Evolutionary conservation across 306 rosid species (phyloP).

Genomic region (Rosa chinensis): DNA sequence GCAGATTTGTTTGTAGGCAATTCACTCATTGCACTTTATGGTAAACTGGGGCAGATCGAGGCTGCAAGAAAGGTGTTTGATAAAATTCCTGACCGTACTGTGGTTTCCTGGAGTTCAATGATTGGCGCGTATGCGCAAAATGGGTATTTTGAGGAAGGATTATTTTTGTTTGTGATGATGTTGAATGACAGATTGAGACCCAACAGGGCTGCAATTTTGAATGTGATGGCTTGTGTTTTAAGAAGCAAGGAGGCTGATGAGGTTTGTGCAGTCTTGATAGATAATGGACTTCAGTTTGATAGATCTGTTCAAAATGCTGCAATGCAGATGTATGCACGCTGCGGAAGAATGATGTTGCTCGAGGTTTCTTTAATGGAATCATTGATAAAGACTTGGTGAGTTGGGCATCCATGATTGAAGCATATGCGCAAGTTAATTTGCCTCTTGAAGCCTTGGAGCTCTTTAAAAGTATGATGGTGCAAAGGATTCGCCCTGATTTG

Average conservation of each 20-base stretch:
- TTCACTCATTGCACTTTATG: constrained; percentile 38
- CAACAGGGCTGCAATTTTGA: constrained; percentile 38
- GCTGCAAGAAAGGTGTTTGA: constrained; percentile 37
- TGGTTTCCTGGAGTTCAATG: constrained; percentile 48
- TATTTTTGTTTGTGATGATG: constrained; percentile 29
- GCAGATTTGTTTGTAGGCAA: constrained; percentile 36
- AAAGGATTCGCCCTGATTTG: constrained; percentile 28
- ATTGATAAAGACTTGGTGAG: constrained; percentile 43
- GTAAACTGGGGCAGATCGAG: constrained; percentile 33
- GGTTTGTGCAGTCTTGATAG: constrained; percentile 18
- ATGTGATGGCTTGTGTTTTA: constrained; percentile 38
- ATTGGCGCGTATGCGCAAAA: constrained; percentile 37
- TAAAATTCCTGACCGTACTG: constrained; percentile 30
- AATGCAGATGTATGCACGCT: constrained; percentile 47
- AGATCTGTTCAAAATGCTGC: constrained; percentile 37
- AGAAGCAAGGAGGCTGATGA: constrained; percentile 35
- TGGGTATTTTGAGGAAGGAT: constrained; percentile 24
- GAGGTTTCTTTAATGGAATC: constrained; percentile 32
- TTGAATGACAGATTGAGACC: constrained; percentile 28
- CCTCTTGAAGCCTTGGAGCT: constrained; percentile 38
- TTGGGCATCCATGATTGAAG: constrained; percentile 53
- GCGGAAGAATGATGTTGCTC: constrained; percentile 38
- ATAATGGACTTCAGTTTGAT: constrained; percentile 21
- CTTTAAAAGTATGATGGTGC: constrained; percentile 31
- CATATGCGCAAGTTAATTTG: constrained; percentile 30